Evolutionary conservation across 1,284 basidiomycete species (phyloP), one percentile per base, ranked within the genome.

Genomic region (Naganishia liquefaciens): DNA sequence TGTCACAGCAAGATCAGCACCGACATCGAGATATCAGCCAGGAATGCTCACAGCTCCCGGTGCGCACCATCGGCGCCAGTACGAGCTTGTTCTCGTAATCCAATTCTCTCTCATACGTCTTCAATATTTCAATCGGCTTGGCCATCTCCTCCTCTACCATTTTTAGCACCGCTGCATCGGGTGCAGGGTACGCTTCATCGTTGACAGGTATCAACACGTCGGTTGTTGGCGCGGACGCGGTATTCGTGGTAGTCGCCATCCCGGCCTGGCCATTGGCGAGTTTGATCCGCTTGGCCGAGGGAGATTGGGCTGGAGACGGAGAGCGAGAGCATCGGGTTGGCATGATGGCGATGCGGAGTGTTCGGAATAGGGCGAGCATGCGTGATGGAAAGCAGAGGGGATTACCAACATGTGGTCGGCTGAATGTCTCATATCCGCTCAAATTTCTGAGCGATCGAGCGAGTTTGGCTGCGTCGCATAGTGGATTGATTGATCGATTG

Each of bases 51-150:
- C 91, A 81, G 70, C 88, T 87, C 67, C 93, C 91, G 61, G 91
- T 93, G 72, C 93, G 85, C 60, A 97, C 93, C 93, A 97, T 97
- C 5, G 93, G 93, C 11, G 93, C 93, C 25, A 97, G 84, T 73
- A 93, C 88, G 39, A 93, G 81, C 27, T 90, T 91, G 80, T 92
- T 84, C 71, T 87, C 88, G 80, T 81, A 82, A 42, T 77, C 74
- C 27, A 78, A 39, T 64, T 75, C 74, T 39, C 70, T 65, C 4
- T 70, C 68, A 54, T 80, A 78, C 13, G 54, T 63, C 61, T 70
- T 73, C 3, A 51, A 27, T 23, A 61, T 53, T 64, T 78, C 77
- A 50, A 78, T 54, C 7, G 75, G 72, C 19, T 68, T 40, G 0
- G 25, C 33, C 76, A 80, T 79, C 33, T 73, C 64, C 39, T 64